phyloP scores from a whole-genome alignment of 345 rosid genomes.

The Citropsis articulata region DNA sequence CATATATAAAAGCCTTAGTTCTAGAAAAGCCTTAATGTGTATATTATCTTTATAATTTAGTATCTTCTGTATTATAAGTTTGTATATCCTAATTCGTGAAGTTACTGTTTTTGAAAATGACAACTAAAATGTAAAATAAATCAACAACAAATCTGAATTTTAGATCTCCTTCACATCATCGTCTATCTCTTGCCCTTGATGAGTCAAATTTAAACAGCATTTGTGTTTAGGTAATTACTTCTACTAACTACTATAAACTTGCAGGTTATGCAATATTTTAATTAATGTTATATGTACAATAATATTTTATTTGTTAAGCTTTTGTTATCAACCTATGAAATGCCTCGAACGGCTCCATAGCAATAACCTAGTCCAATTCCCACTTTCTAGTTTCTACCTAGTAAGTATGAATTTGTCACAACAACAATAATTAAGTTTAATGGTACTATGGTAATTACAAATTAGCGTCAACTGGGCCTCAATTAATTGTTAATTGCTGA shows the following conservation, averaged over 20 bases:
- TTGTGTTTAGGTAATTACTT: not conserved
- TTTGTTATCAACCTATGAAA: not conserved
- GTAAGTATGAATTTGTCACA: not conserved
- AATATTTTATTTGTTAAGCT: too few species aligned
- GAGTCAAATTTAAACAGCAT: conserved; percentile 16
- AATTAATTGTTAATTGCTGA: conserved; percentile 2
- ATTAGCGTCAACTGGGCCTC: not conserved
- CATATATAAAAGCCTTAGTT: not conserved
- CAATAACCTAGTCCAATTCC: too few species aligned
- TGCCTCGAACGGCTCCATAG: too few species aligned
- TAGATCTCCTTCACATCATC: conserved; percentile 28
- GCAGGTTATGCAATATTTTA: not conserved
- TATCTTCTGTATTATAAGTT: too few species aligned
- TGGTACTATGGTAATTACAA: conserved; percentile 9
- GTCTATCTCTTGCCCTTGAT: not conserved
- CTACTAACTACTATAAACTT: not conserved
- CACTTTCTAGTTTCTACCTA: too few species aligned
- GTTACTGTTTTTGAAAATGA: conserved; percentile 11
- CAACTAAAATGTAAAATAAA: not conserved
- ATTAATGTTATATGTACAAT: not conserved
- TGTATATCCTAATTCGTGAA: too few species aligned
- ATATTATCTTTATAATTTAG: not conserved
- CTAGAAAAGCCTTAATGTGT: not conserved
- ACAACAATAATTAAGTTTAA: not conserved
- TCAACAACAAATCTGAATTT: conserved; percentile 16